Evolutionary conservation across 1,139 yeast genomes (phyloP).

Genomic region (Sugiyamaella japonica): DNA sequence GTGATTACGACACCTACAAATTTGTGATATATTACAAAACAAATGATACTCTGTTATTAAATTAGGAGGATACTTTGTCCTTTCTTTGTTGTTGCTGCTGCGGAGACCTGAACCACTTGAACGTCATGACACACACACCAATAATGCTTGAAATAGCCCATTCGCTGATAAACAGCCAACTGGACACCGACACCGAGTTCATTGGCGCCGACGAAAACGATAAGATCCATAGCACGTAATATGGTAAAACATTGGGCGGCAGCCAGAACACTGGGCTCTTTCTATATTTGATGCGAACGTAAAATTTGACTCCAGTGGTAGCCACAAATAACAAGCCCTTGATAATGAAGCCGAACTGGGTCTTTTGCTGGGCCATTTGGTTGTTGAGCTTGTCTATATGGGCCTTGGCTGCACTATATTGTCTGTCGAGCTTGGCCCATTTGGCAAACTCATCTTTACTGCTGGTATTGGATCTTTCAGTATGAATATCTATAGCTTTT

Average conservation of each 20-base stretch:
- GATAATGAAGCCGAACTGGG: slow-evolving; percentile 41
- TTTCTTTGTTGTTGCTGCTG: not conserved
- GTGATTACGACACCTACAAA: too few relatives aligned
- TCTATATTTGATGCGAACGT: slow-evolving; percentile 57
- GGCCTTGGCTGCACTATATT: slow-evolving; percentile 56
- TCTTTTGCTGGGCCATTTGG: slow-evolving; percentile 43
- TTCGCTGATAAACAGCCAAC: slow-evolving; percentile 42
- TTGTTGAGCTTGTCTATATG: slow-evolving; percentile 49
- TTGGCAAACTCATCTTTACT: slow-evolving; percentile 94
- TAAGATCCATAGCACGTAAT: slow-evolving; percentile 54
- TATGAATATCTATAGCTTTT: slow-evolving; percentile 51
- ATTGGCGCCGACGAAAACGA: slow-evolving; percentile 63
- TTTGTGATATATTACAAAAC: not conserved
- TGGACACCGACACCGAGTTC: slow-evolving; percentile 44
- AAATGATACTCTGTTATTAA: too few relatives aligned
- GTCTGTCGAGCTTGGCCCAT: slow-evolving; percentile 91
- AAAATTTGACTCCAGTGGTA: slow-evolving; percentile 46
- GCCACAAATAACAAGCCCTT: slow-evolving; percentile 33
- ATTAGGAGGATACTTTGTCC: not conserved
- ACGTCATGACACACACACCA: not conserved
- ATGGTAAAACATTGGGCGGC: slow-evolving; percentile 60
- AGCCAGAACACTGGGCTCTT: slow-evolving; percentile 60
- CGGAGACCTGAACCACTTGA: not conserved
- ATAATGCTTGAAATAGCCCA: slow-evolving; percentile 29
- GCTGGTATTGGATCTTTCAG: slow-evolving; percentile 60